Percentiles rank a stretch among this genome's conserved stretches.
Evolutionary conservation across 352 stramenopile genomes (phyloP).

Genomic region (Globisporangium canariense): DNA sequence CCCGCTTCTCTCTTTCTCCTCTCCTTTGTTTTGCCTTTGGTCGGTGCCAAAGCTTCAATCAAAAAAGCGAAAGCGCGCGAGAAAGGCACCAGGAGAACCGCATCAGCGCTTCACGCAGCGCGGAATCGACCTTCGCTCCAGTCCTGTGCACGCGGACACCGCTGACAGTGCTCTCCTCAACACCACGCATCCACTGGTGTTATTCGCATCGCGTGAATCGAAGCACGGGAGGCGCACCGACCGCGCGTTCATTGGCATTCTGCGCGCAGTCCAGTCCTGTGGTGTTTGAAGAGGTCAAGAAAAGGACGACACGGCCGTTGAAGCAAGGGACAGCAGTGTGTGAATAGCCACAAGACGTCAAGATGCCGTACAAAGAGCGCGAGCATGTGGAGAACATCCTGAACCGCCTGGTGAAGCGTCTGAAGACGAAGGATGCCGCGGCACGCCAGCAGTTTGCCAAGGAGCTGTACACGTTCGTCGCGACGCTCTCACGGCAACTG

Average conservation of each 20-base stretch:
- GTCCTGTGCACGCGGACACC: neutral
- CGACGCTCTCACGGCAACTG: conserved; percentile 64
- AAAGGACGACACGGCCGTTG: neutral
- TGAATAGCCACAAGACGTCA: neutral
- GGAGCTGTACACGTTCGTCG: conserved; percentile 63
- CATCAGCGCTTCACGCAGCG: conserved; percentile 4
- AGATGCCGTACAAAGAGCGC: conserved; percentile 40
- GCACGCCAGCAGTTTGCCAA: conserved; percentile 37
- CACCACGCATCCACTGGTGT: neutral
- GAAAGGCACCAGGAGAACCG: neutral
- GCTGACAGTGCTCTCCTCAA: neutral
- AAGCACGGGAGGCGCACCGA: neutral
- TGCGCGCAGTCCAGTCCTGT: neutral
- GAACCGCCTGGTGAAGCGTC: conserved; percentile 53
- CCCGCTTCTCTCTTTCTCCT: conserved; percentile 1
- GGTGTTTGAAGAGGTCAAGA: conserved; percentile 4
- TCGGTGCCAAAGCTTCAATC: conserved; percentile 11
- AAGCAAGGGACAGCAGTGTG: neutral
- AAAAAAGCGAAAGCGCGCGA: conserved; percentile 3
- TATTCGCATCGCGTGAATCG: neutral
- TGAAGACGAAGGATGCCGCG: conserved; percentile 40
- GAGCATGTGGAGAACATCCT: conserved; percentile 67
- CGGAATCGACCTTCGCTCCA: conserved; percentile 2
- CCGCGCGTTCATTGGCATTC: neutral
- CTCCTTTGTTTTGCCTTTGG: neutral